phyloP scores from a whole-genome alignment of 768 basidiomycete species.

The Mycena leptocephala region DNA sequence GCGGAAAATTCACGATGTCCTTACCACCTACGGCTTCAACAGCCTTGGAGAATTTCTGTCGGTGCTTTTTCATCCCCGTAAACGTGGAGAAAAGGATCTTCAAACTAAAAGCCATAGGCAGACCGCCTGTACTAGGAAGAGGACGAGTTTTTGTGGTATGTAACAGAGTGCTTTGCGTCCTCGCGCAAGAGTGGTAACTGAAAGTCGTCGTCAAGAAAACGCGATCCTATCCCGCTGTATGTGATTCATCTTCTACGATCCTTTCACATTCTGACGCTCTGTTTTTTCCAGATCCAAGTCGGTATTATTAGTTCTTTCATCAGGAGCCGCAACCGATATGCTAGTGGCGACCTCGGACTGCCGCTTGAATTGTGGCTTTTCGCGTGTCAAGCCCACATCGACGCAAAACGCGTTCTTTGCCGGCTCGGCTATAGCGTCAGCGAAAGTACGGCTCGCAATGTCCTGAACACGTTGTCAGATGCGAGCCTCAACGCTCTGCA shows the following conservation, averaged over 20 bases:
- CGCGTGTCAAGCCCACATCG: not conserved
- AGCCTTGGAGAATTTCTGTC: too few relatives aligned
- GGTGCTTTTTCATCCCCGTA: not conserved
- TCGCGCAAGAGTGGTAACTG: too few relatives aligned
- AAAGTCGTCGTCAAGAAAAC: too few relatives aligned
- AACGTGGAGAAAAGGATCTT: too few relatives aligned
- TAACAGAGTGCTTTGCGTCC: too few relatives aligned
- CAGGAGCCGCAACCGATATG: not conserved
- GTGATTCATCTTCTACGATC: not conserved
- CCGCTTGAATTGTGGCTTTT: not conserved
- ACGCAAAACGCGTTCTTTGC: not conserved
- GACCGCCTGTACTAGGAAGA: too few relatives aligned
- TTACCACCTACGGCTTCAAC: not conserved
- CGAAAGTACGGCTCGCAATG: not conserved
- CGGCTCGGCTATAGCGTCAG: not conserved
- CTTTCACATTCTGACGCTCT: not conserved
- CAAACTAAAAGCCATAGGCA: too few relatives aligned
- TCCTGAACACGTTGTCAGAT: not conserved
- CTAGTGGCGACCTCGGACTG: not conserved
- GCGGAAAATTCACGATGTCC: too few relatives aligned
- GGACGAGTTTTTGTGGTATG: too few relatives aligned
- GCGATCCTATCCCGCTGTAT: not conserved
- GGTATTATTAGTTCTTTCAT: conserved; percentile 1
- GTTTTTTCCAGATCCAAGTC: not conserved
- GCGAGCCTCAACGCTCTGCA: too few relatives aligned